Conservation (phyloP, 2,329 filamentous ascomycete species). For the Fusarium sp. region DNA sequence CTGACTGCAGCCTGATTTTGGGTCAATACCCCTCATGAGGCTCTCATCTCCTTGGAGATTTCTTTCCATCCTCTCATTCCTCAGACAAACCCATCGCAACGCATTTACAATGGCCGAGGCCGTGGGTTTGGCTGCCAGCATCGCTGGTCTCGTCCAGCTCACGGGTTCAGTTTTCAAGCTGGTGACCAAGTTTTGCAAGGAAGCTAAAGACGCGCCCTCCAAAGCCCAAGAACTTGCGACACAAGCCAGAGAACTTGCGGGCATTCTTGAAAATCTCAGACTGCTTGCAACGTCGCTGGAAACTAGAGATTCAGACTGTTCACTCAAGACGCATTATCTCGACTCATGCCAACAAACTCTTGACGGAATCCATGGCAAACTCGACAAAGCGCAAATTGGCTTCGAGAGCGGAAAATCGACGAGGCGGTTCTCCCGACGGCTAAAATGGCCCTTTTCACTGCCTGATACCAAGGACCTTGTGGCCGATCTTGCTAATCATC, state of each 20-base stretch:
- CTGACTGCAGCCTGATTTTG: too few species aligned
- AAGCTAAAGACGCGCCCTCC: conserved; percentile 5
- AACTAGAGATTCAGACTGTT: not conserved
- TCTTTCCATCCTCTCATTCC: too few species aligned
- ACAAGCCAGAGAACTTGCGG: not conserved
- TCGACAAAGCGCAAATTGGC: not conserved
- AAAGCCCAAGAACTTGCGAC: conserved; percentile 7
- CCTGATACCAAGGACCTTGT: not conserved
- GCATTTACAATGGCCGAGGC: conserved; percentile 7
- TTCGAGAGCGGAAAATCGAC: not conserved
- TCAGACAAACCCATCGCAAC: too few species aligned
- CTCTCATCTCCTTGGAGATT: too few species aligned
- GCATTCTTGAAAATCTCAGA: not conserved
- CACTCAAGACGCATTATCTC: not conserved
- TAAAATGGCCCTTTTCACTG: conserved; percentile 9
- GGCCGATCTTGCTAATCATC: not conserved
- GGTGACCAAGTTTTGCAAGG: conserved; percentile 2
- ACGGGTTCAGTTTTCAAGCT: conserved; percentile 7
- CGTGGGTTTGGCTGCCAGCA: not conserved
- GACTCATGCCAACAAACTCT: not conserved
- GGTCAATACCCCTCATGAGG: too few species aligned
- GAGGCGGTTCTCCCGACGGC: not conserved
- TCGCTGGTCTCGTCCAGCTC: conserved; percentile 4
- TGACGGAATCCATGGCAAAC: not conserved
- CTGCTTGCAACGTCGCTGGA: not conserved